Percentiles rank a stretch among this genome's conserved stretches.
Conservation (phyloP, 192 early-diverging fungal genomes). For the Coemansia sp. region DNA sequence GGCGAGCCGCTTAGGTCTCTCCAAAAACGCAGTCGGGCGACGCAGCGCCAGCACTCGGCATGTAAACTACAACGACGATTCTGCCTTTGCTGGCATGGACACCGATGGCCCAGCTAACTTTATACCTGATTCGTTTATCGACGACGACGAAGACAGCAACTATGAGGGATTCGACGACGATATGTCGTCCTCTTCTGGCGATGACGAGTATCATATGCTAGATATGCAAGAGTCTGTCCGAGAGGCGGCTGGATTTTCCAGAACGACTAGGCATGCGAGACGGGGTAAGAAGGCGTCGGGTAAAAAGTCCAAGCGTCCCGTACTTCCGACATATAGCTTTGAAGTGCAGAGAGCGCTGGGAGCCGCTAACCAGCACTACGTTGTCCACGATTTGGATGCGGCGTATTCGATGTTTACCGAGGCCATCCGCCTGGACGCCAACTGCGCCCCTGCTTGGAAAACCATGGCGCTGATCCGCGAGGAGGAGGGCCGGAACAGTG, state of each 20-base stretch:
- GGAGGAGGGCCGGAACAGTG: constrained; percentile 72
- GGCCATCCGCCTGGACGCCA: constrained; percentile 71
- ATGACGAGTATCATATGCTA: constrained; percentile 29
- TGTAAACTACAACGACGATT: constrained; percentile 21
- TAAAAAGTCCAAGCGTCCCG: not conserved
- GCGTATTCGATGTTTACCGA: constrained; percentile 80
- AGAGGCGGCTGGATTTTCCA: constrained; percentile 16
- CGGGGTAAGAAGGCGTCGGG: not conserved
- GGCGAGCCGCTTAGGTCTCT: not conserved
- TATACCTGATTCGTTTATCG: constrained; percentile 12
- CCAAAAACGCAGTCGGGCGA: not conserved
- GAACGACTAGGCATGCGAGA: not conserved
- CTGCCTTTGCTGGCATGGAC: not conserved
- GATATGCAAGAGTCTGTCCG: constrained; percentile 20
- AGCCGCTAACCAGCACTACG: constrained; percentile 76
- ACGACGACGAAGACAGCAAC: constrained; percentile 47
- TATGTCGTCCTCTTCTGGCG: not conserved
- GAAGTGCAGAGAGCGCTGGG: constrained; percentile 68
- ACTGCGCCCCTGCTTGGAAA: constrained; percentile 79
- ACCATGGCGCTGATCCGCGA: constrained; percentile 89
- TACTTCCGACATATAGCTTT: constrained; percentile 17
- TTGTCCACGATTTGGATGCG: constrained; percentile 61
- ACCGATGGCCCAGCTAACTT: not conserved
- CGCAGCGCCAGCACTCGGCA: constrained; percentile 8
- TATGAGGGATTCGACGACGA: constrained; percentile 26